Percentiles rank a stretch among this genome's conserved stretches.
Evolutionary conservation across 169 alveolate species (phyloP).

Genomic region (Plasmodium cynomolgi): DNA sequence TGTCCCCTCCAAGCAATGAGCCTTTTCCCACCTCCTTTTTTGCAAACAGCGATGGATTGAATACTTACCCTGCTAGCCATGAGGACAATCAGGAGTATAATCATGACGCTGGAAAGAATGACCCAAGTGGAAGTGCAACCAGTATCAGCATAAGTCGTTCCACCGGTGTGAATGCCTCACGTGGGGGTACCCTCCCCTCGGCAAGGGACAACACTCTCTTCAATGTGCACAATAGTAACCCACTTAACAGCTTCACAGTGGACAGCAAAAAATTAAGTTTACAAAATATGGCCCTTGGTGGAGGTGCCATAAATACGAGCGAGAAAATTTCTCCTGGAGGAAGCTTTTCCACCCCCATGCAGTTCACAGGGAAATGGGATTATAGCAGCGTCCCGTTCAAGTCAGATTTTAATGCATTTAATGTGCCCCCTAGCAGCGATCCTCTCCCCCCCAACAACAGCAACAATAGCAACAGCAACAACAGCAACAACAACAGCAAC

Average conservation of each 20-base stretch:
- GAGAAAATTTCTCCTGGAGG: neutral
- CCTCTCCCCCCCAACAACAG: neutral
- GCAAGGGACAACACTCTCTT: neutral
- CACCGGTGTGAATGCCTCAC: neutral
- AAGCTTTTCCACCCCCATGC: neutral
- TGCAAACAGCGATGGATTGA: neutral
- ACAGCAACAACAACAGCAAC: too few relatives aligned
- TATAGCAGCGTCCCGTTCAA: conserved; percentile 18
- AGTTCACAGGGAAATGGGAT: conserved; percentile 19
- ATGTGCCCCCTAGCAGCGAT: neutral
- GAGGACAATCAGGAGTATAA: neutral
- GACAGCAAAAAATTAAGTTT: neutral
- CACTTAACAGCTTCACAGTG: neutral
- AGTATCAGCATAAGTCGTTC: neutral
- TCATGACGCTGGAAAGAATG: neutral
- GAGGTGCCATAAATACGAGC: neutral
- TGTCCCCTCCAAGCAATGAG: neutral
- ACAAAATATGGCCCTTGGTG: neutral
- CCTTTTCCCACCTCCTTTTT: neutral
- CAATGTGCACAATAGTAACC: neutral
- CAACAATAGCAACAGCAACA: too few relatives aligned
- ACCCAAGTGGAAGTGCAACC: neutral
- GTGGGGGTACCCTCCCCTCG: neutral
- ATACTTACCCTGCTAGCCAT: neutral
- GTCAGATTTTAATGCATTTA: conserved; percentile 6